These are phyloP conservation scores for Juglanconis sp. DNA, from an alignment of 2,329 filamentous ascomycete genomes.

Conservation along the genomic window DNA sequence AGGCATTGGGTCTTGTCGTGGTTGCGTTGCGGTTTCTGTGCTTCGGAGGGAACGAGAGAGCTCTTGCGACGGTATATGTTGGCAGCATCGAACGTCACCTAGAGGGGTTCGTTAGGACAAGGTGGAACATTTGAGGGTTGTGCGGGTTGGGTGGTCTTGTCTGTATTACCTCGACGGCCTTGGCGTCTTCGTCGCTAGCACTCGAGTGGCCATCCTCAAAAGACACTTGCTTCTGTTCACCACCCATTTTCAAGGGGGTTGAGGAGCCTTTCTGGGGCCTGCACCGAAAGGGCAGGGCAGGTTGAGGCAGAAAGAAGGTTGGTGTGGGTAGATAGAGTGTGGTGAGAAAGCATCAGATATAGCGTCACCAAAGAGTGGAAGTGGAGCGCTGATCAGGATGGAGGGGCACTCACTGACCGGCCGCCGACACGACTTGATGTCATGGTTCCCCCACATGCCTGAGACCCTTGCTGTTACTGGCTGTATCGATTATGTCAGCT, in stretches of 20 bases:
- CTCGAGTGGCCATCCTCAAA: conserved; percentile 35
- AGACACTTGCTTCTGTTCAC: conserved; percentile 26
- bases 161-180: conserved; percentile 47
- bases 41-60: conserved; percentile 56
- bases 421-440: neutral
- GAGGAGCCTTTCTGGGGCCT: neutral
- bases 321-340: neutral
- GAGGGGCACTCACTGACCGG: too few species aligned
- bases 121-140: neutral
- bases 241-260: conserved; percentile 9
- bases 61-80: conserved; percentile 64
- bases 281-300: neutral
- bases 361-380: too few species aligned
- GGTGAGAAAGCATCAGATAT: neutral
- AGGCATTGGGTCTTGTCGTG: conserved; percentile 54
- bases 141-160: neutral
- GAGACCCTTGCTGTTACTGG: neutral
- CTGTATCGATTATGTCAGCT: neutral
- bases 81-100: conserved; percentile 61
- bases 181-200: conserved; percentile 49
- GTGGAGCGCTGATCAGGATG: too few species aligned
- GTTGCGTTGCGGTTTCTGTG: conserved; percentile 27
- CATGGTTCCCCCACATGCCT: neutral
- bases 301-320: neutral
- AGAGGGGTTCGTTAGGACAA: neutral